Evolutionary conservation across 2,329 filamentous ascomycete genomes (phyloP).

Genomic region (Trichoderma cornu-damae): DNA sequence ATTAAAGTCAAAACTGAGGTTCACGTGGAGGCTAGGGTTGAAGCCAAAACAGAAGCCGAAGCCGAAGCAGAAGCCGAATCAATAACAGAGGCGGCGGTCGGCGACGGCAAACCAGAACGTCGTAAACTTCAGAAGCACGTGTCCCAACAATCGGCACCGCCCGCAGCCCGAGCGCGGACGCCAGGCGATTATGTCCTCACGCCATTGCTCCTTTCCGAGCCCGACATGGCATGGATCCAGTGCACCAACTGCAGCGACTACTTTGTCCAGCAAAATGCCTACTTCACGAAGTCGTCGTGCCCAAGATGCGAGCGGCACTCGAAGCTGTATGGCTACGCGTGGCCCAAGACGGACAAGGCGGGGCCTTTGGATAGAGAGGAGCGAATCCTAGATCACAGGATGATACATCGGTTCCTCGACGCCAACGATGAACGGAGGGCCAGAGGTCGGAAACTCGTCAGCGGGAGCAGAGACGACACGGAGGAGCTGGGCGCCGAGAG

Average conservation of each 20-base stretch:
- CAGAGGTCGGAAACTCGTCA: slow-evolving; percentile 38
- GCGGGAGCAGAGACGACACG: slow-evolving; percentile 23
- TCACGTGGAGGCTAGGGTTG: neutral
- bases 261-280: slow-evolving; percentile 86
- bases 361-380: slow-evolving; percentile 68
- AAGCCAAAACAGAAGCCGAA: slow-evolving; percentile 16
- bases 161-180: slow-evolving; percentile 41
- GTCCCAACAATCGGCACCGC: slow-evolving; percentile 33
- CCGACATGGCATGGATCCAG: slow-evolving; percentile 76
- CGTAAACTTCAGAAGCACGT: slow-evolving; percentile 34
- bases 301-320: slow-evolving; percentile 92
- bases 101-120: slow-evolving; percentile 25
- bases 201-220: slow-evolving; percentile 66
- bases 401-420: slow-evolving; percentile 76
- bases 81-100: slow-evolving; percentile 12
- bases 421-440: slow-evolving; percentile 60
- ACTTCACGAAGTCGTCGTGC: slow-evolving; percentile 78
- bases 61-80: slow-evolving; percentile 16
- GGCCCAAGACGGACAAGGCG: slow-evolving; percentile 88
- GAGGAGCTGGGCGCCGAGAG: slow-evolving; percentile 26
- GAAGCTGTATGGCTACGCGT: slow-evolving; percentile 89
- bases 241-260: slow-evolving; percentile 77
- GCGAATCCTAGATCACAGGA: slow-evolving; percentile 76
- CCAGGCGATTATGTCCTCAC: slow-evolving; percentile 83
- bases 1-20: slow-evolving; percentile 2